phyloP scores from a whole-genome alignment of 2,329 filamentous ascomycete genomes.

The Ophiocordyceps camponoti-leonardi region DNA sequence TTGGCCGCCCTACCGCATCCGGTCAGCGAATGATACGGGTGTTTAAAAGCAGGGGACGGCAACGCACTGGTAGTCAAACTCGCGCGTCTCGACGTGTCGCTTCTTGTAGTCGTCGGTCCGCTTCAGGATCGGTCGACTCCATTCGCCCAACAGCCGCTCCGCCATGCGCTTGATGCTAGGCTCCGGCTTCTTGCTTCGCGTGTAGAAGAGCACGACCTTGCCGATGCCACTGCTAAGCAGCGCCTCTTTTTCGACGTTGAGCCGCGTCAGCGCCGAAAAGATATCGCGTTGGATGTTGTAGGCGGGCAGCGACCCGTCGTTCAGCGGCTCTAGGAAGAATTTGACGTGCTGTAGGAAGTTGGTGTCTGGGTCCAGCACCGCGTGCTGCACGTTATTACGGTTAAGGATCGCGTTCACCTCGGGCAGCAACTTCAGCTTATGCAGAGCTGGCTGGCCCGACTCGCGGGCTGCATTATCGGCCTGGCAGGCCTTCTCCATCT shows the following conservation, averaged over 20 bases:
- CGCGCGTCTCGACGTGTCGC: constrained; percentile 46
- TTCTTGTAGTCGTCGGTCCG: constrained; percentile 91
- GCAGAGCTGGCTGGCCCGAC: constrained; percentile 62
- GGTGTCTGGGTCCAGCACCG: constrained; percentile 82
- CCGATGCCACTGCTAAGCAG: constrained; percentile 85
- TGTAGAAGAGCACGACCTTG: constrained; percentile 94
- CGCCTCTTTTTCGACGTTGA: constrained; percentile 82
- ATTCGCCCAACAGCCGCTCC: constrained; percentile 81
- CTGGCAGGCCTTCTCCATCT: constrained; percentile 82
- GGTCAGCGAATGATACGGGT: constrained; percentile 1
- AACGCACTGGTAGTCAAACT: constrained; percentile 46
- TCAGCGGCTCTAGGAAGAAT: constrained; percentile 91
- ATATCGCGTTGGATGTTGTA: constrained; percentile 97
- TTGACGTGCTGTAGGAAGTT: constrained; percentile 90
- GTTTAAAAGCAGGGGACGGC: background rate
- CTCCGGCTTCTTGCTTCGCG: constrained; percentile 82
- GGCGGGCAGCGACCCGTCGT: constrained; percentile 83
- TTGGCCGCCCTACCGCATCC: constrained; percentile 29
- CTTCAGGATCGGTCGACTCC: constrained; percentile 88
- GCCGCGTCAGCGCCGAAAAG: constrained; percentile 59
- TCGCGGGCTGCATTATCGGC: constrained; percentile 71
- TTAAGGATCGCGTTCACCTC: constrained; percentile 80
- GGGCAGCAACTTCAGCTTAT: constrained; percentile 87
- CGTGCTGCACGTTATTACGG: constrained; percentile 69
- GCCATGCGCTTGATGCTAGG: constrained; percentile 82